phyloP scores from a whole-genome alignment of 1,139 yeast species.

The Pichia sp. region DNA sequence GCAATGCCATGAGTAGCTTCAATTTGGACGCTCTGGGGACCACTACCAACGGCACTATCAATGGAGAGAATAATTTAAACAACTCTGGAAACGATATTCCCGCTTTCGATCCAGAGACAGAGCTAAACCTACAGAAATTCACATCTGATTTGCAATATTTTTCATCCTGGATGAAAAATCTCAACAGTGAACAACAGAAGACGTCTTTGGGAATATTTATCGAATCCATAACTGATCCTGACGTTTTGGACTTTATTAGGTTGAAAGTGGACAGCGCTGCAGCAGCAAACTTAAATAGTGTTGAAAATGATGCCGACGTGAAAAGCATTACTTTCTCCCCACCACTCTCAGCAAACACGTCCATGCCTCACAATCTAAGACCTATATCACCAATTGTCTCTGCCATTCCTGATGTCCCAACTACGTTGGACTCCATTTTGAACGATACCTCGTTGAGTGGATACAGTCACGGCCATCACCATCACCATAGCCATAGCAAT shows the following conservation, averaged over 20 bases:
- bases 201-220: conserved; percentile 54
- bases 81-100: no score
- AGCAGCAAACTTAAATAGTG: background rate
- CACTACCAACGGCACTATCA: no score
- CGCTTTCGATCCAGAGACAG: conserved; percentile 26
- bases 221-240: conserved; percentile 42
- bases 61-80: no score
- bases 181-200: conserved; percentile 50
- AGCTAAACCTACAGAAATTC: conserved; percentile 29
- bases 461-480: no score
- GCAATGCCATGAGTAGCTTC: no score
- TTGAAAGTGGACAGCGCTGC: background rate
- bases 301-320: background rate
- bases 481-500: no score
- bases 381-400: conserved; percentile 27
- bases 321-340: conserved; percentile 8
- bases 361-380: conserved; percentile 18
- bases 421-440: conserved; percentile 31
- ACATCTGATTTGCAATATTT: conserved; percentile 44
- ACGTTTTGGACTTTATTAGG: conserved; percentile 22
- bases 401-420: conserved; percentile 18
- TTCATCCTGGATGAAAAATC: conserved; percentile 53
- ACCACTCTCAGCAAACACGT: conserved; percentile 7
- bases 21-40: no score
- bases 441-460: no score